These are phyloP conservation scores for Cardiospermum halicacabum DNA, from an alignment of 345 rosid genomes.

Conservation along the genomic window DNA sequence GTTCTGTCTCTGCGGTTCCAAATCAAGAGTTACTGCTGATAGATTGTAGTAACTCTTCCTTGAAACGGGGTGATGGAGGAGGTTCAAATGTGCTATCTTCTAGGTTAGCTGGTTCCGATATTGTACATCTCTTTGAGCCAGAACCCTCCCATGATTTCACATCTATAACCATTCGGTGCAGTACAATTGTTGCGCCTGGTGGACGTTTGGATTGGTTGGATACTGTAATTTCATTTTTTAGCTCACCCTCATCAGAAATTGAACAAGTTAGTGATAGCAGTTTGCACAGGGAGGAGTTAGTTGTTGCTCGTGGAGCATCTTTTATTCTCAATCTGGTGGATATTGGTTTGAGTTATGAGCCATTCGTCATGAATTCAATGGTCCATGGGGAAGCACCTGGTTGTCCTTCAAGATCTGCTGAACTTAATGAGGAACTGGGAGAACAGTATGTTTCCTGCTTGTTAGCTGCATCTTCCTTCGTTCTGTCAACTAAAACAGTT, in stretches of 20 bases:
- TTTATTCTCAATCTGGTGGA: constrained; percentile 77
- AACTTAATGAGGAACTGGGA: constrained; percentile 28
- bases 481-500: constrained; percentile 40
- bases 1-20: constrained; percentile 56
- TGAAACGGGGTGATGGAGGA: constrained; percentile 94
- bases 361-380: constrained; percentile 38
- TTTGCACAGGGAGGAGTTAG: constrained; percentile 30
- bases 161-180: constrained; percentile 61
- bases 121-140: constrained; percentile 63
- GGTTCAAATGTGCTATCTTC: constrained; percentile 90
- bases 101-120: constrained; percentile 77
- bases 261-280: constrained; percentile 26
- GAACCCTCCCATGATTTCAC: constrained; percentile 35
- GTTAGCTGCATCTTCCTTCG: constrained; percentile 80
- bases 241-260: constrained; percentile 35
- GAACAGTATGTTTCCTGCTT: constrained; percentile 61
- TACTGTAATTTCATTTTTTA: constrained; percentile 63
- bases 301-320: constrained; percentile 38
- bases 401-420: constrained; percentile 24
- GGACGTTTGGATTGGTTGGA: constrained; percentile 96
- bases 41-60: constrained; percentile 72
- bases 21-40: constrained; percentile 62
- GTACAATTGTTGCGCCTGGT: constrained; percentile 79
- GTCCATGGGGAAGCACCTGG: constrained; percentile 9
- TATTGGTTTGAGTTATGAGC: constrained; percentile 86